Evolutionary conservation across 2,329 filamentous ascomycete species (phyloP), one percentile per base, ranked within the genome.

Genomic region (Aureobasidium namibiae): DNA sequence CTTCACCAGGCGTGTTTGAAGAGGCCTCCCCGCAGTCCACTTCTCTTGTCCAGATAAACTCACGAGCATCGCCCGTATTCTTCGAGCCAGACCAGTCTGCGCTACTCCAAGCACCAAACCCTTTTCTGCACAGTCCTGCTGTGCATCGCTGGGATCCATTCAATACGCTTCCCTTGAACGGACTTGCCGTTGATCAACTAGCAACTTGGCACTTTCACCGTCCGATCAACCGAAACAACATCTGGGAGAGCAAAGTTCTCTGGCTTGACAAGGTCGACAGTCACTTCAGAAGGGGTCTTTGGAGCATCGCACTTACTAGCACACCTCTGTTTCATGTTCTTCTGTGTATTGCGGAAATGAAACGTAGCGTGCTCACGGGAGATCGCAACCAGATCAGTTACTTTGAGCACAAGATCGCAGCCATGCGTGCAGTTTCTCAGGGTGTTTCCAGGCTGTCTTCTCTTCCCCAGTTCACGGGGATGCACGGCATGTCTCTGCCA

Each of bases 241-340:
- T 57, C 23, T 57, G 54, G 54, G 54, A 57, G 42, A 57, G 54
- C 33, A 57, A 48, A 48, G 54, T 57, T n/a, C 54, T 57, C 8
- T 57, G 54, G 54, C 42, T 57, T 18, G 54, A 57, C 42, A 57
- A 57, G 21, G 54, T 57, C n/a, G 54, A 57, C 33, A 57, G 33
- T 7, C 41, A 46, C 23, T 57, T 57, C 33, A 31, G 54, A 46
- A 33, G 54, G 9, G 41, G 41, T 31, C 26, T 57, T 21, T 57
- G 54, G 54, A 48, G 42, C 9, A 57, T 57, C 14, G 54, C 54
- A 31, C 42, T 57, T 16, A 57, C 54, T 14, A 57, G 54, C 24
- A 57, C 54, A 29, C 54, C 54, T 11, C 42, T 57, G 16, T 57
- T 57, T 31, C 54, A 57, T 23, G 29, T 57, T 24, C 16, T 57